A percentile compares a stretch with the other conserved stretches of the same genome.
phyloP scores from a whole-genome alignment of 2,329 filamentous ascomycete species.

The Albifimbria verrucaria region DNA sequence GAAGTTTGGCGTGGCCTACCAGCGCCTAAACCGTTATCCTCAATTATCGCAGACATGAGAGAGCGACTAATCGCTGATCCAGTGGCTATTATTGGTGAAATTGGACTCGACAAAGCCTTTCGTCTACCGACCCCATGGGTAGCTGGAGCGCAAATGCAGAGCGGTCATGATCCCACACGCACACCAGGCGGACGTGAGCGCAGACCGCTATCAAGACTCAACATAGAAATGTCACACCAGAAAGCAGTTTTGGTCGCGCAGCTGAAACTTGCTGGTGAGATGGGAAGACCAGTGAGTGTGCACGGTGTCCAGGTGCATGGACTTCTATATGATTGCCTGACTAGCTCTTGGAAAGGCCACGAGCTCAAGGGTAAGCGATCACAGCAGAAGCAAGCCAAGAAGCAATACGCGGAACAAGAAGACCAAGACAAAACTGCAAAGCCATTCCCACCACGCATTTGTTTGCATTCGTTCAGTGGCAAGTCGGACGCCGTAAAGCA shows the following conservation, averaged over 20 bases:
- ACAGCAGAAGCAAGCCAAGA: slow-evolving; percentile 18
- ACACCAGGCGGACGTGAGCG: slow-evolving; percentile 68
- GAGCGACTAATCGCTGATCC: slow-evolving; percentile 53
- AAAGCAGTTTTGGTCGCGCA: slow-evolving; percentile 60
- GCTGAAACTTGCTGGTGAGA: slow-evolving; percentile 62
- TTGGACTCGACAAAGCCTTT: slow-evolving; percentile 71
- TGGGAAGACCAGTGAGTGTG: slow-evolving; percentile 60
- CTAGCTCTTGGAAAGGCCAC: slow-evolving; percentile 60
- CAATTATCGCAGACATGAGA: slow-evolving; percentile 53
- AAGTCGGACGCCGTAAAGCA: slow-evolving; percentile 69
- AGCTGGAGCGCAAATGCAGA: slow-evolving; percentile 17
- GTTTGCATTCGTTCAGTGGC: slow-evolving; percentile 86
- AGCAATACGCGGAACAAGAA: slow-evolving; percentile 11
- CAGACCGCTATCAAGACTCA: slow-evolving; percentile 60
- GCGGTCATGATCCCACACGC: slow-evolving; percentile 25
- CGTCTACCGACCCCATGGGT: slow-evolving; percentile 61
- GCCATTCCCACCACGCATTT: slow-evolving; percentile 76
- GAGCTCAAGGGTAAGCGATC: slow-evolving; percentile 55
- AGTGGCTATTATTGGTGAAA: slow-evolving; percentile 66
- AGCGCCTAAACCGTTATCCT: slow-evolving; percentile 53
- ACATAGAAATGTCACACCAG: slow-evolving; percentile 65
- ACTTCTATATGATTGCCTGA: slow-evolving; percentile 58
- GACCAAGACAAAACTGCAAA: slow-evolving; percentile 17
- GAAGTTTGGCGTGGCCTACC: slow-evolving; percentile 41
- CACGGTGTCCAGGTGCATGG: slow-evolving; percentile 74